Evolutionary conservation across 192 early-diverging fungal genomes (phyloP).

Genomic region (Lobosporangium transversale): DNA sequence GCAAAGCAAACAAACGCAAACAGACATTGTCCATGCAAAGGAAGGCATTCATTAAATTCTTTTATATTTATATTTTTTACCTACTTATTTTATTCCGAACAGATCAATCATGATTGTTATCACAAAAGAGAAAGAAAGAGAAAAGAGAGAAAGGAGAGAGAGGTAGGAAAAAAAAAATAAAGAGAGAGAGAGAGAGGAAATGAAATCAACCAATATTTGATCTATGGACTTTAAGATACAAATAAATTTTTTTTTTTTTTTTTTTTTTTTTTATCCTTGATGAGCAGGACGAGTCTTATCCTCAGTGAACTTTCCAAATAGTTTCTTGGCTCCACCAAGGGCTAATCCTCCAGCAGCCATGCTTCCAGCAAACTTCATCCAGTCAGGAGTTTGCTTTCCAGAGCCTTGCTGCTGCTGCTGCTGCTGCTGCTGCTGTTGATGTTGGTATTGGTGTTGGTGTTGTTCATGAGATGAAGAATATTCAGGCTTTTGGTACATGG

Average conservation of each 20-base stretch:
- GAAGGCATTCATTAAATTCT: too few relatives aligned
- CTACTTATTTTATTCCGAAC: too few relatives aligned
- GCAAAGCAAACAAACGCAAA: too few relatives aligned
- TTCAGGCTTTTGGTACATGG: background rate
- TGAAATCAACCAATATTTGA: too few relatives aligned
- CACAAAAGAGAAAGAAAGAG: too few relatives aligned
- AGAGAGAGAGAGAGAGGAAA: too few relatives aligned
- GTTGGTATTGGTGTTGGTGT: slow-evolving; percentile 1
- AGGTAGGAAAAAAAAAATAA: too few relatives aligned
- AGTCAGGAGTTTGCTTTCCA: slow-evolving; percentile 17
- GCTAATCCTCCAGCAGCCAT: slow-evolving; percentile 38
- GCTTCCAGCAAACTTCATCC: slow-evolving; percentile 41
- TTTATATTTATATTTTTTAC: too few relatives aligned
- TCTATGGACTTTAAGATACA: too few relatives aligned
- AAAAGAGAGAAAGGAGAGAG: too few relatives aligned
- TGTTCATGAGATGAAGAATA: slow-evolving; percentile 7
- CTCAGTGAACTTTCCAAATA: slow-evolving; percentile 30
- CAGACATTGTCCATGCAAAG: too few relatives aligned
- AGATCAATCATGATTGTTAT: too few relatives aligned
- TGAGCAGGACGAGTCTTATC: slow-evolving; percentile 14
- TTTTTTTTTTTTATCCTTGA: slow-evolving; percentile 1
- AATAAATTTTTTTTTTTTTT: background rate
- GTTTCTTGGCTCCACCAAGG: slow-evolving; percentile 19
- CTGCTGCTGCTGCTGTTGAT: background rate
- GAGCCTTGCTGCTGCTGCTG: background rate